Base-by-base conservation (phyloP, 2,329 filamentous ascomycete species). In the Penicillium sp. region DNA sequence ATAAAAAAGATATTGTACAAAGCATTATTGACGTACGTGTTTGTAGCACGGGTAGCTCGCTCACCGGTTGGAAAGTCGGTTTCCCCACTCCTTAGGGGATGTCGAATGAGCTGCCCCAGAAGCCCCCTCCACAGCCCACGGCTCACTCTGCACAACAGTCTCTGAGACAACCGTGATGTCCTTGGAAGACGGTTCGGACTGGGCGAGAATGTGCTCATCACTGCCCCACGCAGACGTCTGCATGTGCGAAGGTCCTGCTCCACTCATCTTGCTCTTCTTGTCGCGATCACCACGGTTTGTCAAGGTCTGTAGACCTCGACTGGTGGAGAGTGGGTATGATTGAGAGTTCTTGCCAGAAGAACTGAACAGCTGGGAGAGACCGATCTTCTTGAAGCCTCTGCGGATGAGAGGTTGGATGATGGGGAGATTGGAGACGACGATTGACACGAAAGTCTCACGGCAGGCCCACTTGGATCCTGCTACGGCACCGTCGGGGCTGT, bases 391-490 rank as follows among this genome's bases (percentile, higher is more conserved):
- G 44, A 65, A 62, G 4, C 49, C 50, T 11, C 49, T 60, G 16
- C 67, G 64, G 43, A 72, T 59, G 1, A 71, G 49, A 2, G 67
- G 71, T 48, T 74, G 71, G 31, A 76, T 68, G 45, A 76, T 71
- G 3, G 75, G 75, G 1, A 74, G 45, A 50, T 77, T 77, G n/a
- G 66, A 63, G 14, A 77, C 68, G 18, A 75, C 56, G 9, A 77
- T 71, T 5, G 72, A 71, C 48, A 77, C 71, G 41, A 77, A 77
- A 8, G 72, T 72, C 61, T 77, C 75, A 45, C 75, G 73, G 48
- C 68, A 69, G 21, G 74, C 72, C 75, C 74, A 77, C 60, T 66
- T 65, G 22, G 72, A 73, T n/a, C 71, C 73, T 10, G 65, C 50
- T 16, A 67, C 57, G 24, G 73, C 71, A 34, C 73, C 73, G 27